Conservation (phyloP, 2,329 filamentous ascomycete species). For the Cladosporium sphaerospermum region DNA sequence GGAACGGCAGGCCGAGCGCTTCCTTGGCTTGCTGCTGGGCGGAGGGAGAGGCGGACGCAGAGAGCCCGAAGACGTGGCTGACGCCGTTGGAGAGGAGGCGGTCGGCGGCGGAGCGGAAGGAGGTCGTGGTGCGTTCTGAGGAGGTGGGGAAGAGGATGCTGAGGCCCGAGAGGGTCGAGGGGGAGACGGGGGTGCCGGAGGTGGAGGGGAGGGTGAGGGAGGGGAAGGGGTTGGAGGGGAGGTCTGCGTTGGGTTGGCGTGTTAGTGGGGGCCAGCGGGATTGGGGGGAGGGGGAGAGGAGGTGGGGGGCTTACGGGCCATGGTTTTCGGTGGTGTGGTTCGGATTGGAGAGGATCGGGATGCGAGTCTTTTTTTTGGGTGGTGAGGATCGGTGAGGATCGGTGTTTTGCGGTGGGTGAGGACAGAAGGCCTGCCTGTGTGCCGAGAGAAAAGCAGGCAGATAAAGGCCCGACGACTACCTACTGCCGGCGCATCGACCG, state of each 20-base stretch:
- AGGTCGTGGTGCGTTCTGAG: constrained; percentile 29
- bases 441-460: too few species aligned
- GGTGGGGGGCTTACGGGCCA: neutral
- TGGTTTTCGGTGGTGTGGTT: neutral
- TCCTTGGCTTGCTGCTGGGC: constrained; percentile 36
- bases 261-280: constrained; percentile 34
- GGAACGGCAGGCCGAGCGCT: constrained; percentile 35
- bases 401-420: too few species aligned
- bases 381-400: neutral
- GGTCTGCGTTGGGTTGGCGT: constrained; percentile 37
- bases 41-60: constrained; percentile 33
- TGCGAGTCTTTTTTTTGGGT: neutral
- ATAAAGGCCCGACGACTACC: too few species aligned
- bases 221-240: constrained; percentile 26
- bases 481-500: too few species aligned
- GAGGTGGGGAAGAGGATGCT: constrained; percentile 34
- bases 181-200: constrained; percentile 25
- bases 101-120: constrained; percentile 32
- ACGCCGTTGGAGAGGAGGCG: constrained; percentile 25
- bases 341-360: too few species aligned
- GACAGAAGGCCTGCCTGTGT: too few species aligned
- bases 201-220: constrained; percentile 32
- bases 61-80: constrained; percentile 34
- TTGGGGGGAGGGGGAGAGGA: constrained; percentile 24
- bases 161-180: constrained; percentile 32